A percentile compares a stretch with the other conserved stretches of the same genome.
Conservation (phyloP, 352 stramenopile genomes). For the Globisporangium solare region DNA sequence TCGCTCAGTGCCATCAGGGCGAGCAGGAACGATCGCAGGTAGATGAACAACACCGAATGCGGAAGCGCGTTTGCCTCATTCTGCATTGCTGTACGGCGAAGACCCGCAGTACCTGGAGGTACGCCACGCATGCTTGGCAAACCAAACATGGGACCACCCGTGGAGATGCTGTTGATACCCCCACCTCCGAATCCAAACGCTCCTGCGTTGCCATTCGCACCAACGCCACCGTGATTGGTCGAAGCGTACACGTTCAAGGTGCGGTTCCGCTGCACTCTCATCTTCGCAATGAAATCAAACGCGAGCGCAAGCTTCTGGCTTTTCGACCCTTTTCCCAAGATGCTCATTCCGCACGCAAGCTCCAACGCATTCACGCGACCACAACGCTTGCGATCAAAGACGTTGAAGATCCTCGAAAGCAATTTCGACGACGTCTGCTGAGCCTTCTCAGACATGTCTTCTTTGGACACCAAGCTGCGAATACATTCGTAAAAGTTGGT, state of each 20-base stretch:
- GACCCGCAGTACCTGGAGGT: conserved; percentile 23
- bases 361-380: conserved; percentile 81
- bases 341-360: conserved; percentile 82
- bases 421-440: conserved; percentile 84
- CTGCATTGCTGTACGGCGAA: conserved; percentile 30
- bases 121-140: conserved; percentile 48
- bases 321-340: conserved; percentile 80
- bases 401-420: conserved; percentile 78
- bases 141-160: conserved; percentile 42
- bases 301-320: conserved; percentile 82
- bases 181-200: conserved; percentile 28
- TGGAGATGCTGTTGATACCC: conserved; percentile 44
- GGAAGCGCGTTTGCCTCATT: conserved; percentile 62
- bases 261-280: conserved; percentile 71
- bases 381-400: conserved; percentile 80
- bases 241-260: conserved; percentile 64
- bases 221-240: conserved; percentile 22
- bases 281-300: conserved; percentile 86
- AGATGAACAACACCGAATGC: conserved; percentile 82
- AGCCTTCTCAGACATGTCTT: conserved; percentile 75
- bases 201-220: conserved; percentile 15
- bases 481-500: conserved; percentile 87
- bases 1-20: conserved; percentile 86
- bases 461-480: conserved; percentile 71
- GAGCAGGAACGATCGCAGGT: conserved; percentile 79